Evolutionary conservation across 805 yeast genomes (phyloP), one percentile per base, ranked within the genome.

Genomic region (Saturnispora hagleri): DNA sequence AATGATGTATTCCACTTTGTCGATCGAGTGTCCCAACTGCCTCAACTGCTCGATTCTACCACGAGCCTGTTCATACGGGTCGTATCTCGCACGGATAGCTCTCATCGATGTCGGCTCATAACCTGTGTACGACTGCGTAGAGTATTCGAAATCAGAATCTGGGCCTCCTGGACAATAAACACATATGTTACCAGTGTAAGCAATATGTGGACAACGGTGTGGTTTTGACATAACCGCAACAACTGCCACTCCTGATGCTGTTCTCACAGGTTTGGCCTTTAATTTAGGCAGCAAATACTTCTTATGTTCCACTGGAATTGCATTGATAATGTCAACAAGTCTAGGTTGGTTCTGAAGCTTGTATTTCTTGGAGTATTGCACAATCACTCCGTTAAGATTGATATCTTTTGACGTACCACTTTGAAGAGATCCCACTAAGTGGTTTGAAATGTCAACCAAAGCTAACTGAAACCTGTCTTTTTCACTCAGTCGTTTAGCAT

Each of bases 211-310:
- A 69, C 99, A 93, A 71, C 99, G 78, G 68, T 93, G 99, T 2
- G 99, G 99, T 68, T 93, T 93, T 73, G 97, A 90, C 98, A 93
- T 93, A 33, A 93, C 98, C 0, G 99, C 99, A 44, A 93, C 98
- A 20, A 93, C 99, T 9, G 99, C 99, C 53, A 93, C 95, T 61
- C 99, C 99, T 10, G 96, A 86, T 0, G 99, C 99, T 0, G 99
- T 93, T 69, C 99, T 79, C 44, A 93, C 98, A 0, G 99, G 99
- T 68, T 93, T 93, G n/a, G 99, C 99, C 69, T 93, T 88, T 45
- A 93, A 74, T 69, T 90, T 90, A 2, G 98, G 99, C 40, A 93
- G 74, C 51, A 93, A 70, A 62, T 89, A 89, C 65, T 89, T 89
- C 68, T 88, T 89, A 69, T 91, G 86, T 64, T 91, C 97, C 64